These are phyloP conservation scores for Staphylotrichum tortipilum DNA, from an alignment of 495 filamentous ascomycete genomes.

Conservation along the genomic window DNA sequence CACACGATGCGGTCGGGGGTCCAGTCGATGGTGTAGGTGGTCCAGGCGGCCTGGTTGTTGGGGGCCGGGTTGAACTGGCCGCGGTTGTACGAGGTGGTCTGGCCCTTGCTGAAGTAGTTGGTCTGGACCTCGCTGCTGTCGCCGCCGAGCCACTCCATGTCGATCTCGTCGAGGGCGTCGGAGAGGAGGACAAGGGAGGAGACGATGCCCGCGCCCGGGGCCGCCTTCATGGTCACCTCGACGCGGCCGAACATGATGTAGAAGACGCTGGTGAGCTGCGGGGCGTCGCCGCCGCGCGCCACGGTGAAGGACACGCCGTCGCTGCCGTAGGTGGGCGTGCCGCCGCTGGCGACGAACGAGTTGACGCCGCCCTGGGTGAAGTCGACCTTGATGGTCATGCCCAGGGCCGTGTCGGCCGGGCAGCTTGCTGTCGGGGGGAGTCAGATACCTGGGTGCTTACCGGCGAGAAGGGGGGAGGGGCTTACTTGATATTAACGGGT, in stretches of 20 bases:
- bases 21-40: constrained; percentile 93
- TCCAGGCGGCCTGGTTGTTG: constrained; percentile 55
- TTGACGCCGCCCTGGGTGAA: constrained; percentile 64
- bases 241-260: constrained; percentile 82
- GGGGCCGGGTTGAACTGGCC: constrained; percentile 60
- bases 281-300: constrained; percentile 69
- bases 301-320: constrained; percentile 84
- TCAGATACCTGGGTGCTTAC: background rate
- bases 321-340: constrained; percentile 55
- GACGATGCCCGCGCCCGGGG: constrained; percentile 65
- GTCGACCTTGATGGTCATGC: constrained; percentile 67
- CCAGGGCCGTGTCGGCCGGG: constrained; percentile 71
- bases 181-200: constrained; percentile 82
- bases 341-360: constrained; percentile 61
- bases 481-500: constrained; percentile 23
- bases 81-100: constrained; percentile 62
- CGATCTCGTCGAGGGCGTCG: constrained; percentile 88
- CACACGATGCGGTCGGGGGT: constrained; percentile 66
- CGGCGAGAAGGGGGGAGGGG: background rate
- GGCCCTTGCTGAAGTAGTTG: constrained; percentile 93
- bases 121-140: constrained; percentile 61
- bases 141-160: constrained; percentile 74
- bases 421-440: constrained; percentile 41
- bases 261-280: constrained; percentile 65
- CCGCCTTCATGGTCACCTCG: constrained; percentile 61